Conservation (phyloP, 805 yeast genomes). For the Candida germanica region DNA sequence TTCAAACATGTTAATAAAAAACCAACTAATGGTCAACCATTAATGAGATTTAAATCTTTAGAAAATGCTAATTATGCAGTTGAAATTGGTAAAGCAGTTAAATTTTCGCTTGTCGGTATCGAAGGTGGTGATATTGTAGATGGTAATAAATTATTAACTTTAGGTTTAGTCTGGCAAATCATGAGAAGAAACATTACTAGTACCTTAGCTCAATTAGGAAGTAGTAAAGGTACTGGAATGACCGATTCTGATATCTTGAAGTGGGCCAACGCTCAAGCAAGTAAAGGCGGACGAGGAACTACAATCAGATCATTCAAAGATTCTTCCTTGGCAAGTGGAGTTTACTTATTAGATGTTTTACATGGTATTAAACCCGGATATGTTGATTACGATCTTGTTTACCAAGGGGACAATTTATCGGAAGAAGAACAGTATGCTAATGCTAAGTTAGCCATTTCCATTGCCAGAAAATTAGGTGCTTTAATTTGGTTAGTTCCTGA, state of each 20-base stretch:
- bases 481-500: constrained; percentile 99
- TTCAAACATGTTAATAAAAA: constrained; percentile 77
- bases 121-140: constrained; percentile 97
- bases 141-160: constrained; percentile 82
- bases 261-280: constrained; percentile 89
- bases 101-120: constrained; percentile 93
- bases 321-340: constrained; percentile 68
- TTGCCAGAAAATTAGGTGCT: constrained; percentile 97
- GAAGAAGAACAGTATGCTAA: constrained; percentile 90
- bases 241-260: constrained; percentile 81
- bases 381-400: constrained; percentile 91
- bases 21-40: constrained; percentile 70
- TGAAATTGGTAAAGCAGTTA: constrained; percentile 87
- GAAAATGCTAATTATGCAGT: constrained; percentile 99
- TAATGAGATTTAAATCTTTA: constrained; percentile 89
- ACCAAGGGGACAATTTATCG: constrained; percentile 57
- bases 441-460: constrained; percentile 95
- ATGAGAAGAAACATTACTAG: constrained; percentile 93
- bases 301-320: constrained; percentile 85
- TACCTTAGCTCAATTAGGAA: constrained; percentile 70
- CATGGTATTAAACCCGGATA: constrained; percentile 96
- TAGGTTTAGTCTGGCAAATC: constrained; percentile 96
- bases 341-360: constrained; percentile 82
- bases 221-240: constrained; percentile 60
- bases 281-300: constrained; percentile 77